Conservation (phyloP, 768 basidiomycete species). For the Rhodotorula sphaerocarpa region DNA sequence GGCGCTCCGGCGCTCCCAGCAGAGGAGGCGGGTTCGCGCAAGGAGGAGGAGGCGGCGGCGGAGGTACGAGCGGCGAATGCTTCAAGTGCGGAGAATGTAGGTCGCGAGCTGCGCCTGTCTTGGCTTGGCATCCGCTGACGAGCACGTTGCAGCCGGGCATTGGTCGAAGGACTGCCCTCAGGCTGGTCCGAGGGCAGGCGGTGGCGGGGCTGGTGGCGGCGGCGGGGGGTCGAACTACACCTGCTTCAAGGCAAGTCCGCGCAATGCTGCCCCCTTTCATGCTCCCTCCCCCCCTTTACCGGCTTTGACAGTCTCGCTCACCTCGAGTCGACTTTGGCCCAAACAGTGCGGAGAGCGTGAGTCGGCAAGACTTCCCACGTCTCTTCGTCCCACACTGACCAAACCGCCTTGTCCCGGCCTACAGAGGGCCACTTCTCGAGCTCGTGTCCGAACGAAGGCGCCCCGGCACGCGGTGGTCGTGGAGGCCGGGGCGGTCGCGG, state of each 20-base stretch:
- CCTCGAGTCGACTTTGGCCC: no score
- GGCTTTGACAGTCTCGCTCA: no score
- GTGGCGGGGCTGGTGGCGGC: no score
- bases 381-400: background rate
- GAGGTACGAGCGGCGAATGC: constrained; percentile 2
- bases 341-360: constrained; percentile 15
- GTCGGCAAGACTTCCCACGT: background rate
- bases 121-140: no score
- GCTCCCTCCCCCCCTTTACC: no score
- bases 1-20: background rate
- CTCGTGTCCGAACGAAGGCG: constrained; percentile 35
- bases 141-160: no score
- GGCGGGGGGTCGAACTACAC: background rate
- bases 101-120: no score
- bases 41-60: background rate
- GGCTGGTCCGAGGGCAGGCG: no score
- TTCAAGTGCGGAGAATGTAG: constrained; percentile 1
- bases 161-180: no score
- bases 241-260: constrained; percentile 5
- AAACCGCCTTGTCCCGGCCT: background rate
- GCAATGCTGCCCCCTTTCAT: no score
- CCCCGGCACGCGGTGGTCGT: background rate
- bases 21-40: background rate
- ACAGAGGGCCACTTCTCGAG: constrained; percentile 42
- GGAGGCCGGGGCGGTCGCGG: background rate